Conservation (phyloP, 192 early-diverging fungal species). For the Podila horticola region DNA sequence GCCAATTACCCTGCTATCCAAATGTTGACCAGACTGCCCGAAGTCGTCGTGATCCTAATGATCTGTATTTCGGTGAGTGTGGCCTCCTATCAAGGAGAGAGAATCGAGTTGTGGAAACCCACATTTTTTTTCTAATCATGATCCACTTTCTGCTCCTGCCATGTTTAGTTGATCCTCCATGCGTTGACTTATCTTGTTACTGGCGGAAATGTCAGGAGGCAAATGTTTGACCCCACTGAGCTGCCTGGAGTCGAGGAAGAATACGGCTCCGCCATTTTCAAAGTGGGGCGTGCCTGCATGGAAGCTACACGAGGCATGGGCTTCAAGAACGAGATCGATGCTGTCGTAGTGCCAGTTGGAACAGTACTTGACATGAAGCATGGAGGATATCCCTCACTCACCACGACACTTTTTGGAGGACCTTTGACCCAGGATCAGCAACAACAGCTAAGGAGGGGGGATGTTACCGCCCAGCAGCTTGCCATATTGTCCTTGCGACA, state of each 20-base stretch:
- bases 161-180: slow-evolving; percentile 44
- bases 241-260: slow-evolving; percentile 54
- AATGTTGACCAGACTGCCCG: slow-evolving; percentile 53
- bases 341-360: slow-evolving; percentile 50
- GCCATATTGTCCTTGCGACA: background rate
- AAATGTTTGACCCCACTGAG: slow-evolving; percentile 55
- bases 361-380: slow-evolving; percentile 51
- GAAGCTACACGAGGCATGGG: slow-evolving; percentile 57
- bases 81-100: background rate
- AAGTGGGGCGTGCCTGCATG: slow-evolving; percentile 56
- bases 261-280: slow-evolving; percentile 58
- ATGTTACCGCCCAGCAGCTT: background rate
- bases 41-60: slow-evolving; percentile 55
- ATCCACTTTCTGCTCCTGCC: background rate
- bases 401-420: background rate
- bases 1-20: slow-evolving; percentile 53
- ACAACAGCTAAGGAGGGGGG: background rate
- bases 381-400: background rate
- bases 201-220: slow-evolving; percentile 55
- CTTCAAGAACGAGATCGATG: slow-evolving; percentile 55
- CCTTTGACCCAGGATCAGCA: background rate
- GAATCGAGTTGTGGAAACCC: background rate
- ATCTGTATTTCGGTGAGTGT: slow-evolving; percentile 50
- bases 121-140: background rate
- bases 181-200: slow-evolving; percentile 52